A percentile compares a stretch with the other conserved stretches of the same genome.
phyloP scores from a whole-genome alignment of 352 stramenopile genomes.

The Pythium myriotylum region DNA sequence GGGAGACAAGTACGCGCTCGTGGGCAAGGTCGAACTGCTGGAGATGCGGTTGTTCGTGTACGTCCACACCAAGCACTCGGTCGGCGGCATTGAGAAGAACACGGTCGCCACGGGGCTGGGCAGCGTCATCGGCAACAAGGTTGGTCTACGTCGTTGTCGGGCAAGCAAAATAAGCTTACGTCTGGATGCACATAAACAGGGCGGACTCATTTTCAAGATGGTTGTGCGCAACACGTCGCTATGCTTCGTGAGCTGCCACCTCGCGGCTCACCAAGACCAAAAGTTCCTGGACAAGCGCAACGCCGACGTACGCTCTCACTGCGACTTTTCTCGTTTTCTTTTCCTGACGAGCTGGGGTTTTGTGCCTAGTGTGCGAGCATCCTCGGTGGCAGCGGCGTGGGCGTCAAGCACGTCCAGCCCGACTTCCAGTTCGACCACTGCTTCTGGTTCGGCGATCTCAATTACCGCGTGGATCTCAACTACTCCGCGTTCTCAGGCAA shows the following conservation, averaged over 20 bases:
- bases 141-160: constrained; percentile 21
- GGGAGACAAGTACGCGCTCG: constrained; percentile 56
- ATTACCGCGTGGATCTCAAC: constrained; percentile 83
- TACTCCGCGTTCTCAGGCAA: constrained; percentile 33
- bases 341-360: not conserved
- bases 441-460: constrained; percentile 88
- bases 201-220: constrained; percentile 77
- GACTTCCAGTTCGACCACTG: constrained; percentile 86
- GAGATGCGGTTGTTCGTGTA: constrained; percentile 83
- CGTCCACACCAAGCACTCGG: constrained; percentile 58
- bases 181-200: constrained; percentile 32
- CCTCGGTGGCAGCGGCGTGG: constrained; percentile 53
- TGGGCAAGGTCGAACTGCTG: constrained; percentile 77
- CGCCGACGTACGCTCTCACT: constrained; percentile 52
- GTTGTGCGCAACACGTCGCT: constrained; percentile 78
- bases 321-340: not conserved
- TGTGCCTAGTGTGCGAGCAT: constrained; percentile 68
- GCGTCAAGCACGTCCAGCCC: constrained; percentile 65
- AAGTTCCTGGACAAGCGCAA: constrained; percentile 89
- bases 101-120: constrained; percentile 73
- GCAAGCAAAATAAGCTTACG: too few relatives aligned
- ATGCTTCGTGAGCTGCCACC: constrained; percentile 87
- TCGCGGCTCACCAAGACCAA: constrained; percentile 82
- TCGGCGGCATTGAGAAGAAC: constrained; percentile 70
- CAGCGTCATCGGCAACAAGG: constrained; percentile 85